Percentiles rank a stretch among this genome's conserved stretches.
phyloP scores from a whole-genome alignment of 176 grass and related monocot genomes.

The Poa pratensis region DNA sequence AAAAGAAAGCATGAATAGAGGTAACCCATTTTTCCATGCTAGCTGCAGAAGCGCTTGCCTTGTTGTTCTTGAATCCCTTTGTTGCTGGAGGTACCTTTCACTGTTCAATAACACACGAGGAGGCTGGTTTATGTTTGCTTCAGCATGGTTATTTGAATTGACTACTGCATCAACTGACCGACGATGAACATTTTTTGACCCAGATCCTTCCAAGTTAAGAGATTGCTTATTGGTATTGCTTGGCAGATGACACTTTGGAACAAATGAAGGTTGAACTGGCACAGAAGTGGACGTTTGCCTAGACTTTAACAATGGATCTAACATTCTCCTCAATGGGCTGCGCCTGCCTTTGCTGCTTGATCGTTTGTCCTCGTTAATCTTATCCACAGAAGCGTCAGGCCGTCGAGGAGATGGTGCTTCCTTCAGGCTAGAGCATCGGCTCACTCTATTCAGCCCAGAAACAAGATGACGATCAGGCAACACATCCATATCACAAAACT shows the following conservation, averaged over 20 bases:
- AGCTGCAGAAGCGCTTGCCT: constrained; percentile 86
- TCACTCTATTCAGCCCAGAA: constrained; percentile 52
- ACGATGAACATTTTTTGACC: constrained; percentile 41
- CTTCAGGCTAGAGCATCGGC: constrained; percentile 69
- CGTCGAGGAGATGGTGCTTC: constrained; percentile 44
- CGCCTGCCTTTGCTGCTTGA: constrained; percentile 67
- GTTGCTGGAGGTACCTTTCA: constrained; percentile 52
- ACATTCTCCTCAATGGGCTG: constrained; percentile 91
- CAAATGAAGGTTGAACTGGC: constrained; percentile 50
- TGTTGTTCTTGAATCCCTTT: constrained; percentile 49
- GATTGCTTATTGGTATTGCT: constrained; percentile 40
- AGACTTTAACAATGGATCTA: constrained; percentile 86
- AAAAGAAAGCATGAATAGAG: constrained; percentile 91
- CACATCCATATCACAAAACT: constrained; percentile 47
- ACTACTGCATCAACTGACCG: constrained; percentile 60
- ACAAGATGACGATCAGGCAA: constrained; percentile 34
- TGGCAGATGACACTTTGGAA: constrained; percentile 51
- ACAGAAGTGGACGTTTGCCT: constrained; percentile 49
- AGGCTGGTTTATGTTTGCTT: constrained; percentile 38
- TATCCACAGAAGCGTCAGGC: constrained; percentile 44
- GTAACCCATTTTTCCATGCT: constrained; percentile 81
- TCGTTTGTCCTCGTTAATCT: constrained; percentile 56
- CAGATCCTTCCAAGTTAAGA: constrained; percentile 40
- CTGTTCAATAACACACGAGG: constrained; percentile 41
- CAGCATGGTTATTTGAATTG: constrained; percentile 43